Base-by-base conservation (phyloP, 2,329 filamentous ascomycete genomes). In the Colletotrichum tamarilloi region DNA sequence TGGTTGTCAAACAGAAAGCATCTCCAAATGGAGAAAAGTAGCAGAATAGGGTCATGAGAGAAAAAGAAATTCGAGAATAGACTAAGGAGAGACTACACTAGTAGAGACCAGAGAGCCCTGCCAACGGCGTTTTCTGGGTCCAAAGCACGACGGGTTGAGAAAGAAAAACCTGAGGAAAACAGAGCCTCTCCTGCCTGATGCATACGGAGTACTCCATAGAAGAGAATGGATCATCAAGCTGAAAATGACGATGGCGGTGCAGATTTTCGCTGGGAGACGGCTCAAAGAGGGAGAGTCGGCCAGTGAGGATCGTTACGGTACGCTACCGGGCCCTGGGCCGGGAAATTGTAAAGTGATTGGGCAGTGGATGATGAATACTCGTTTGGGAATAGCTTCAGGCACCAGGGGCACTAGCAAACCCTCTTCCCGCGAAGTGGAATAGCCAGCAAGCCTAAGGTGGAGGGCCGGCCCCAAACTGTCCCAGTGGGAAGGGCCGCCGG, bases 331-430 rank as follows among this genome's bases (percentile, higher is more conserved):
- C 46, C 53, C 67, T 62, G 30, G 52, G 19, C 60, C 62, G 71
- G 56, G 71, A 73, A 73, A 66, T 73, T 73, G 67, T 56, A 65
- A 71, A 56, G 56, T 66, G 59, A 71, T 73, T 73, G 71, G 71
- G 60, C 38, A 66, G 71, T 62, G 56, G 67, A 53, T n/a, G 60
- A 49, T 19, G 56, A 42, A n/a, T 64, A n/a, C 70, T 53, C 19
- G 14, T 65, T 71, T 22, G 26, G 60, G 67, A 71, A 64, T 73
- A 66, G 67, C 67, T 55, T 57, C 71, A 73, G 71, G 71, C 67
- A 73, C 71, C 55, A 28, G 67, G 26, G 32, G 28, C 60, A 38
- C 69, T 64, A 68, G 69, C 57, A 62, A 68, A 63, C 69, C 64
- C 58, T 68, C 64, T 72, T 62, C 30, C 59, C 59, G 59, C 59